Evolutionary conservation across 345 rosid species (phyloP), one percentile per base, ranked within the genome.

Genomic region (Heritiera fomes): DNA sequence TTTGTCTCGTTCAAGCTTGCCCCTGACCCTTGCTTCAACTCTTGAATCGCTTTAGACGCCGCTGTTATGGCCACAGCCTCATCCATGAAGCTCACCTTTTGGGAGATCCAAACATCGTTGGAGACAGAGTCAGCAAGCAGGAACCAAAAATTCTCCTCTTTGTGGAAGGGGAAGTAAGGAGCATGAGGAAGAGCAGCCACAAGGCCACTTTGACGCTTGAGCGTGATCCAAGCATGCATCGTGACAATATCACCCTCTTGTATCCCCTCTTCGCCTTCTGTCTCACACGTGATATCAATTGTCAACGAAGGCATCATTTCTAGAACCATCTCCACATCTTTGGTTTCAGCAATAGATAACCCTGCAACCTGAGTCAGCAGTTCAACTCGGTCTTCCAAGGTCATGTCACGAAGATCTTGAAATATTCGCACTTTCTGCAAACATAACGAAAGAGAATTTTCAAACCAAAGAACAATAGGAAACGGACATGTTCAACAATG

Each of bases 221-320:
- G 94, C 17, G 92, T 89, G 40, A 94, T 85, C 98, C 98, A 94
- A 66, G 97, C 98, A 77, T 91, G 98, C 75, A 93, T 49, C 8
- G 98, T 93, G 56, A 97, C 96, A 3, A 91, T 79, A 49, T 97
- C 98, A 49, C 97, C 99, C 87, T 97, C 99, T 83, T 94, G 99
- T 56, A 97, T 90, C 49, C 99, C 98, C 76, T 97, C 99, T 85
- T 97, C 99, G 43, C 98, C 99, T 79, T 94, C 98, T n/a, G 99
- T 97, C 86, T 94, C 97, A 30, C 98, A 97, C 50, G 87, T 90
- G 76, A 90, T 88, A 80, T 93, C 98, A 14, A 94, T 56, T 59
- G 94, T 86, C 79, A 97, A 73, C 7, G 97, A 91, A 69, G 99
- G 99, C 94, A 94, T 91, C 97, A 94, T 97, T 88, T 86, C 96